A percentile compares a stretch with the other conserved stretches of the same genome.
phyloP scores from a whole-genome alignment of 805 yeast genomes.

The Sungouiella thailandica region DNA sequence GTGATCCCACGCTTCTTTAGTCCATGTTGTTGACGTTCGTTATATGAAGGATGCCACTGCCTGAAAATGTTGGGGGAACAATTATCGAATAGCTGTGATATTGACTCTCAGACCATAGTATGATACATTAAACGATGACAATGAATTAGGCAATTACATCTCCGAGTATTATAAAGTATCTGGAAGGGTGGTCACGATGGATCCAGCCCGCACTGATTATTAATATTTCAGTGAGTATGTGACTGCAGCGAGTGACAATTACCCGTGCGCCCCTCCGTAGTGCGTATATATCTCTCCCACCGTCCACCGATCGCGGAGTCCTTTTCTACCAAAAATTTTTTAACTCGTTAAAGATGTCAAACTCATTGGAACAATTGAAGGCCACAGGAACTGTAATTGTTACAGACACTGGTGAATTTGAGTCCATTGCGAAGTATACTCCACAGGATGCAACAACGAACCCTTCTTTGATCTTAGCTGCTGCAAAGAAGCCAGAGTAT shows the following conservation, averaged over 20 bases:
- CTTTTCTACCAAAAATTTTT: background rate
- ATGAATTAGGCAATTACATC: too few species aligned
- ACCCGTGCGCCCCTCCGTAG: conserved; percentile 3
- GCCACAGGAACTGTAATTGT: conserved; percentile 95
- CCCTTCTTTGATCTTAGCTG: conserved; percentile 96
- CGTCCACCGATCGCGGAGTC: conserved; percentile 1
- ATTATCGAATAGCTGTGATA: too few species aligned
- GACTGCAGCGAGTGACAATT: conserved; percentile 4
- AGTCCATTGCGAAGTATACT: conserved; percentile 92
- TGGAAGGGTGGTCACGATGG: too few species aligned
- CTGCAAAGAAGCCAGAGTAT: conserved; percentile 85
- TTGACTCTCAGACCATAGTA: too few species aligned
- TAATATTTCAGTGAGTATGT: too few species aligned
- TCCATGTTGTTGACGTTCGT: too few species aligned
- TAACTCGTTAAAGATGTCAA: conserved; percentile 23
- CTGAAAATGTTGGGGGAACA: too few species aligned
- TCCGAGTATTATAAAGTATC: too few species aligned
- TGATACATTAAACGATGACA: too few species aligned
- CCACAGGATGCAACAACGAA: conserved; percentile 99
- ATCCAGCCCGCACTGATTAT: too few species aligned
- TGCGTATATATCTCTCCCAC: conserved; percentile 1
- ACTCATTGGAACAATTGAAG: conserved; percentile 88
- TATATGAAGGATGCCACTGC: too few species aligned
- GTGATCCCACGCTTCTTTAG: too few species aligned
- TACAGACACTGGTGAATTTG: conserved; percentile 98